These are phyloP conservation scores for Daldinia caldariorum DNA, from an alignment of 495 filamentous ascomycete genomes.

Conservation along the genomic window DNA sequence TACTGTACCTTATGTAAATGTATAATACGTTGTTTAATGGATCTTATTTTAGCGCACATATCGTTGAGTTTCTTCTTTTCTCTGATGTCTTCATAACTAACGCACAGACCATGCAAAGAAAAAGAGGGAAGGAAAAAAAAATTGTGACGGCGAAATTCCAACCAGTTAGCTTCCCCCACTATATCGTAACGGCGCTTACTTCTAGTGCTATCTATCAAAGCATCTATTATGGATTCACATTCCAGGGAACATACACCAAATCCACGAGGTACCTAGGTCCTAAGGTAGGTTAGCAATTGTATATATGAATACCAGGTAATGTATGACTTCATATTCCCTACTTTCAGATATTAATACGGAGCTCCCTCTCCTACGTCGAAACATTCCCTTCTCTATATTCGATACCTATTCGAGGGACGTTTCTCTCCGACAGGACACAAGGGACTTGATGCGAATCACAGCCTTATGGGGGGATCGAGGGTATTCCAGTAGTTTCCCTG, in stretches of 20 bases:
- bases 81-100: constrained; percentile 5
- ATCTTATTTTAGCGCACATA: constrained; percentile 28
- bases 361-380: neutral
- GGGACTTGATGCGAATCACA: constrained; percentile 28
- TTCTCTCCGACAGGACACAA: constrained; percentile 16
- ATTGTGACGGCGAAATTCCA: neutral
- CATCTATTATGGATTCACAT: constrained; percentile 8
- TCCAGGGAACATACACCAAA: neutral
- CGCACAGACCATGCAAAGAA: neutral
- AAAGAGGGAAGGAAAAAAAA: constrained; percentile 2
- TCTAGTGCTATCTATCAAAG: neutral
- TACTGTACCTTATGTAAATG: constrained; percentile 16
- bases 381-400: neutral
- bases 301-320: neutral
- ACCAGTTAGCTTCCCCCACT: constrained; percentile 12
- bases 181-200: constrained; percentile 8
- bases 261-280: neutral
- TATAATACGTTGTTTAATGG: constrained; percentile 9
- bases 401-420: constrained; percentile 13
- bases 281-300: no score
- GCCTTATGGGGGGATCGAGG: constrained; percentile 37
- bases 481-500: constrained; percentile 35
- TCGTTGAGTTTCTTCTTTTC: neutral
- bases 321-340: constrained; percentile 27
- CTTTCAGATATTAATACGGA: constrained; percentile 10